Percentiles rank a stretch among this genome's conserved stretches.
These are phyloP conservation scores for Flaveria trinervia DNA, from an alignment of 129 eudicot species.

Conservation along the genomic window DNA sequence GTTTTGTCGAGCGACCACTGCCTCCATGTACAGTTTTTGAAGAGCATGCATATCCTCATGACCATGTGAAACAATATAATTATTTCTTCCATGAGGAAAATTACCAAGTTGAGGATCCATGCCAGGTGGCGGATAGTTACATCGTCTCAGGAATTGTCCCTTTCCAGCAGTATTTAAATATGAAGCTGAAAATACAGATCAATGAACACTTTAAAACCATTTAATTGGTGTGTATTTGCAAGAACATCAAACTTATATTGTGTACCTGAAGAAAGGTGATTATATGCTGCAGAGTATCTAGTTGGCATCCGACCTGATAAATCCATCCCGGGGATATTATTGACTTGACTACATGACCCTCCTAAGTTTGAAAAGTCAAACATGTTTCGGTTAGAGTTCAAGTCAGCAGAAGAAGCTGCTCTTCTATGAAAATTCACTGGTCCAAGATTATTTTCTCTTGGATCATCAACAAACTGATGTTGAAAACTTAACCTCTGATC, in stretches of 20 bases:
- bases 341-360: slow-evolving; percentile 35
- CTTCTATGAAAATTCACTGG: slow-evolving; percentile 51
- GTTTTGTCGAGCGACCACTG: slow-evolving; percentile 57
- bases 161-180: slow-evolving; percentile 34
- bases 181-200: slow-evolving; percentile 42
- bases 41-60: slow-evolving; percentile 53
- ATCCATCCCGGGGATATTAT: slow-evolving; percentile 36
- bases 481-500: slow-evolving; percentile 42
- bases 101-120: slow-evolving; percentile 32
- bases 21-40: slow-evolving; percentile 60
- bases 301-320: slow-evolving; percentile 36
- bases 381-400: slow-evolving; percentile 41
- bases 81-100: slow-evolving; percentile 39
- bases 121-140: slow-evolving; percentile 38
- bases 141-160: slow-evolving; percentile 40
- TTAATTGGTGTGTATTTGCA: background rate
- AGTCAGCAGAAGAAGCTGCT: slow-evolving; percentile 56
- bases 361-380: slow-evolving; percentile 43
- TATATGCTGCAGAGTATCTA: slow-evolving; percentile 40
- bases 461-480: slow-evolving; percentile 39
- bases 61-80: slow-evolving; percentile 31
- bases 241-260: background rate
- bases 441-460: slow-evolving; percentile 43
- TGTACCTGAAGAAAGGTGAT: slow-evolving; percentile 44
- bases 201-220: background rate